Base-by-base conservation (phyloP, 2,329 filamentous ascomycete species). In the Xylaria polymorpha region DNA sequence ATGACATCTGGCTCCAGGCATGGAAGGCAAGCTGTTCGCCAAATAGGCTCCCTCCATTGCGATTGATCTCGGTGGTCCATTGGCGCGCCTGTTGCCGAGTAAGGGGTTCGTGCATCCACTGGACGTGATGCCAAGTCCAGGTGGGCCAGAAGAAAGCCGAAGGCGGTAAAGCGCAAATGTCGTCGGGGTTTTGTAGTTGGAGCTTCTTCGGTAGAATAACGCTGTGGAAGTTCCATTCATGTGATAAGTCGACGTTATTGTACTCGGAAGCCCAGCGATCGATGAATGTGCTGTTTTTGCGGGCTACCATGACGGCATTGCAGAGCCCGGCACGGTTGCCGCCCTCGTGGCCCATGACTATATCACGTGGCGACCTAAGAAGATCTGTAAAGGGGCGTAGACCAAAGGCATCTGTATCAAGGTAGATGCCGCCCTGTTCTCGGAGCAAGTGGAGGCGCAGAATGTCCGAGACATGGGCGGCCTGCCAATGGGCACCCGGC, bases 91-190 rank as follows among this genome's bases (percentile, higher is more conserved):
- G 76, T 4, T 76, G 67, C 5, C 61, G 65, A n/a, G 70, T 73
- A 9, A 82, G 68, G 18, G 72, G 69, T 55, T 77, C 69, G 66
- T 82, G 80, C 80, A 82, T 81, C 74, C 78, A 82, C 50, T 79
- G 75, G 57, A 82, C 74, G 67, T 81, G 79, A 25, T 75, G 71
- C 74, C 76, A 79, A 2, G 80, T 82, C 80, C 80, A 82, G 8
- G 80, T 81, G 1, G 80, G 80, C 80, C 80, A 82, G 73, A 81
- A 81, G 73, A 82, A 81, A 32, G 77, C 73, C 39, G 76, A 74
- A 1, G 80, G 80, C 0, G 80, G 74, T 20, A 82, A 69, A 1
- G 78, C 68, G 73, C 80, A 82, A 20, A 81, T 75, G 50, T 81
- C 79, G 12, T 77, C 66, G 0, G 74, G 75, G 37, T 77, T 72